These are phyloP conservation scores for Phytophthora constricta DNA, from an alignment of 352 stramenopile species.

Conservation along the genomic window DNA sequence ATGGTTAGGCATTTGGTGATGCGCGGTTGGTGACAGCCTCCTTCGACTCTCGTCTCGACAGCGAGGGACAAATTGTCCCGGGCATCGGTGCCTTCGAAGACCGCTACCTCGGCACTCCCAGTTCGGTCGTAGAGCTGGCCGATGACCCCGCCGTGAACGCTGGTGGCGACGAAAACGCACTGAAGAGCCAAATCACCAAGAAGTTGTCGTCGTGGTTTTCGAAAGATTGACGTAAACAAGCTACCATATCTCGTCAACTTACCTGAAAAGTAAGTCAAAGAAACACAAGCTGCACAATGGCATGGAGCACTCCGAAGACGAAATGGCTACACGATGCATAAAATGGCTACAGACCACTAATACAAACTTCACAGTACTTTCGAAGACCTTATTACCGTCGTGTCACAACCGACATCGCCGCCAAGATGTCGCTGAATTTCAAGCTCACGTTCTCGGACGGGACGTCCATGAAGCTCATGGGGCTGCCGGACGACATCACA, in stretches of 20 bases:
- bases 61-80: slow-evolving; percentile 68
- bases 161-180: slow-evolving; percentile 39
- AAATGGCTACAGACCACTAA: too few species aligned
- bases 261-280: slow-evolving; percentile 4
- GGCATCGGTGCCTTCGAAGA: slow-evolving; percentile 82
- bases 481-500: slow-evolving; percentile 63
- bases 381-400: too few species aligned
- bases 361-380: too few species aligned
- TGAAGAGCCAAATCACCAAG: slow-evolving; percentile 51
- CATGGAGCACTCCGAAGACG: not conserved
- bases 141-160: slow-evolving; percentile 31
- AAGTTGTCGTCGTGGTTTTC: slow-evolving; percentile 48
- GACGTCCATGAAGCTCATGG: slow-evolving; percentile 75
- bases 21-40: slow-evolving; percentile 80
- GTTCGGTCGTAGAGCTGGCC: slow-evolving; percentile 42
- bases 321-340: not conserved
- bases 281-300: slow-evolving; percentile 6
- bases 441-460: slow-evolving; percentile 82
- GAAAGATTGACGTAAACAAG: slow-evolving; percentile 39
- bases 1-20: slow-evolving; percentile 64
- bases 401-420: not conserved
- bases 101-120: slow-evolving; percentile 61
- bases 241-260: too few species aligned
- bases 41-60: slow-evolving; percentile 69
- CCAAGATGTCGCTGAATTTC: slow-evolving; percentile 58